Evolutionary conservation across 352 stramenopile species (phyloP), one percentile per base, ranked within the genome.

Genomic region (Globisporangium alternatum): DNA sequence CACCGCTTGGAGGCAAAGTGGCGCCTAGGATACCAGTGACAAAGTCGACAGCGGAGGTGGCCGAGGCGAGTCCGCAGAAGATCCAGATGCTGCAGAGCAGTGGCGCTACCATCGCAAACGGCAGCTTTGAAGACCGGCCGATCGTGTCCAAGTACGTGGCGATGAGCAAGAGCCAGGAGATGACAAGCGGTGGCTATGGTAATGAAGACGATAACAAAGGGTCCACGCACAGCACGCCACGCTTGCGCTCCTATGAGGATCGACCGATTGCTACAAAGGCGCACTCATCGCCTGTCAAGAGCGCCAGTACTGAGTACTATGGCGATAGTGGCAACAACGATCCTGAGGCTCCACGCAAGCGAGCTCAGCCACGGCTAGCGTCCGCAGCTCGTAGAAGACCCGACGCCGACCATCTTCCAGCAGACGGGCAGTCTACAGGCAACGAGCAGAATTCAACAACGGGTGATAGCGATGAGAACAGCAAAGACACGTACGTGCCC

Each of bases 61-160:
- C 17, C 30, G 28, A 52, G 33, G 37, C 65, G 19, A 88, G 76
- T 35, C 76, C 78, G 13, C 78, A 85, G 43, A 71, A 74, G 17
- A 31, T 79, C 31, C 78, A 88, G 54, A 76, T 68, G 60, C 33
- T 82, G 19, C 67, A 83, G 61, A 88, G 74, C 37, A 65, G 70
- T 30, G 39, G 44, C 2, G 28, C 49, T 0, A 15, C 49, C 5
- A 37, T 52, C 25, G 17, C 49, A 3, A 73, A 21, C 13, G 17
- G 41, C 41, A 45, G 57, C 21, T 60, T 66, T 22, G 68, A 81
- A 54, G 74, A 83, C 47, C 69, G 63, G 12, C 57, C 65, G n/a
- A 68, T 84, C 15, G 71, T 70, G 35, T 81, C 75, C 10, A 85
- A 67, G 48, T 73, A 74, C 51, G 63, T 68, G 5, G 51, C 28